Percentiles rank a stretch among this genome's conserved stretches.
phyloP scores from a whole-genome alignment of 1,139 yeast genomes.

The Sugiyamaella castrensis region DNA sequence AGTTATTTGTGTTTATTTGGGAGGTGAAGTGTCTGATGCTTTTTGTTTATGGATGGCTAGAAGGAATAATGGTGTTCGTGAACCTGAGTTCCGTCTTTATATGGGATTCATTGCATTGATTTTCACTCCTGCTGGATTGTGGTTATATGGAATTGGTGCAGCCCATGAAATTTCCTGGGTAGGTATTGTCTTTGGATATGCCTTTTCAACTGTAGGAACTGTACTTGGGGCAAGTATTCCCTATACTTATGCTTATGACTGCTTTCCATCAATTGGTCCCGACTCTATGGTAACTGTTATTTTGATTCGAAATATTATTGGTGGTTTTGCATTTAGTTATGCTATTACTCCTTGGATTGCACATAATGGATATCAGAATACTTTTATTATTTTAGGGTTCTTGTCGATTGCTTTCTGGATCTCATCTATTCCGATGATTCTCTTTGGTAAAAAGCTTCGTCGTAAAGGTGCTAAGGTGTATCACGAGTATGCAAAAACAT shows the following conservation, averaged over 20 bases:
- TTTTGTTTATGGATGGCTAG: slow-evolving; percentile 68
- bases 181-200: slow-evolving; percentile 37
- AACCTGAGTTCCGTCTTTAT: slow-evolving; percentile 74
- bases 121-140: slow-evolving; percentile 64
- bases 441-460: slow-evolving; percentile 28
- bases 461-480: slow-evolving; percentile 12
- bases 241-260: slow-evolving; percentile 52
- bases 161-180: slow-evolving; percentile 60
- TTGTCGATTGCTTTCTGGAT: slow-evolving; percentile 43
- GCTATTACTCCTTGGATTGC: slow-evolving; percentile 49
- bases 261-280: slow-evolving; percentile 50
- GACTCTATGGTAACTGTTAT: slow-evolving; percentile 48
- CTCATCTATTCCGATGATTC: slow-evolving; percentile 43
- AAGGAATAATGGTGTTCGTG: slow-evolving; percentile 62
- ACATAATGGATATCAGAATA: slow-evolving; percentile 44
- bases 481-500: slow-evolving; percentile 11
- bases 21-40: slow-evolving; percentile 63
- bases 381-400: slow-evolving; percentile 46
- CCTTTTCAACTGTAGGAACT: slow-evolving; percentile 30
- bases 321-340: slow-evolving; percentile 48
- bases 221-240: slow-evolving; percentile 51
- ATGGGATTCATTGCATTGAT: slow-evolving; percentile 59
- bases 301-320: slow-evolving; percentile 35
- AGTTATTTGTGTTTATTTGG: slow-evolving; percentile 56
- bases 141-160: slow-evolving; percentile 75